Conservation (phyloP, 192 early-diverging fungal genomes). For the Geranomyces michiganensis region DNA sequence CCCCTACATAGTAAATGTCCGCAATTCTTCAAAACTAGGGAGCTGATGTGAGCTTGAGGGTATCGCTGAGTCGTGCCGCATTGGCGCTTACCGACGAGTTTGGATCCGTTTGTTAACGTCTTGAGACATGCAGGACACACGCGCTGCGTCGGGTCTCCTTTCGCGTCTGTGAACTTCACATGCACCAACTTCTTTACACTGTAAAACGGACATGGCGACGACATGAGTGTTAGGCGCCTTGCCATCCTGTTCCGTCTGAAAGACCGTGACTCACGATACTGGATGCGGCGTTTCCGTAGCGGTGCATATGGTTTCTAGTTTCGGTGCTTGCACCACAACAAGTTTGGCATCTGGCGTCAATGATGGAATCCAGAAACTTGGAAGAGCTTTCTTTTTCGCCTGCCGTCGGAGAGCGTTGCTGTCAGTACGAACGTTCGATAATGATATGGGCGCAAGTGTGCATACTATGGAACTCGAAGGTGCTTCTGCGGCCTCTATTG, state of each 20-base stretch:
- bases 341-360: conserved; percentile 68
- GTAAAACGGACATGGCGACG: background rate
- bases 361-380: conserved; percentile 78
- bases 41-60: too few relatives aligned
- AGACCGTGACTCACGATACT: conserved; percentile 49
- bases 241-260: background rate
- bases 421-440: too few relatives aligned
- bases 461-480: background rate
- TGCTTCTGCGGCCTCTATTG: conserved; percentile 16
- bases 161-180: conserved; percentile 62
- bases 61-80: background rate
- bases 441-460: too few relatives aligned
- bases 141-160: conserved; percentile 44
- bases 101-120: conserved; percentile 70
- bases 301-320: conserved; percentile 63
- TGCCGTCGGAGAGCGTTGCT: too few relatives aligned
- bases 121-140: conserved; percentile 76
- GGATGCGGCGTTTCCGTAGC: conserved; percentile 66
- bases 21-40: conserved; percentile 62
- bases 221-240: background rate
- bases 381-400: conserved; percentile 38
- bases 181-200: conserved; percentile 70
- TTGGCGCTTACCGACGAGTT: conserved; percentile 56
- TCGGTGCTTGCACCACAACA: conserved; percentile 56
- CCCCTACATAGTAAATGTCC: conserved; percentile 74